Evolutionary conservation across 106 monocot species (phyloP).

Genomic region (Chionographis japonica): DNA sequence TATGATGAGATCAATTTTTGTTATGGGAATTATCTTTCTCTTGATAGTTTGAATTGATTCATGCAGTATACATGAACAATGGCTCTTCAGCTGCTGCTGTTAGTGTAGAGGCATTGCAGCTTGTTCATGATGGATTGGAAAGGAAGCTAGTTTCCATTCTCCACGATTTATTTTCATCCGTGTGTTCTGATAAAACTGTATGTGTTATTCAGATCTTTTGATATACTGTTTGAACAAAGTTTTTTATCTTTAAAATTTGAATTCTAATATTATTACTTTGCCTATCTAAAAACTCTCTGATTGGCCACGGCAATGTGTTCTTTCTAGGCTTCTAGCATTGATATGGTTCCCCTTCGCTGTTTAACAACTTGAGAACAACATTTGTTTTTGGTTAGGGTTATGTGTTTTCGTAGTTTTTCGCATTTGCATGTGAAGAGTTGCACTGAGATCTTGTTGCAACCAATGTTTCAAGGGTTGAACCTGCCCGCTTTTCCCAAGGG

Average conservation of each 20-base stretch:
- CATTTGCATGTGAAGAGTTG: no score
- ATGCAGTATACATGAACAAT: conserved; percentile 40
- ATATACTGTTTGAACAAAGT: conserved; percentile 3
- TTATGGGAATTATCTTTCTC: not conserved
- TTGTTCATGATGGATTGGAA: conserved; percentile 73
- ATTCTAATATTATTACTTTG: not conserved
- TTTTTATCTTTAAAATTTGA: not conserved
- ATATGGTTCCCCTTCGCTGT: no score
- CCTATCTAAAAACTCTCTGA: not conserved
- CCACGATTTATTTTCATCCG: conserved; percentile 38
- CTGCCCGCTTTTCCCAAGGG: no score
- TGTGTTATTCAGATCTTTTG: conserved; percentile 12
- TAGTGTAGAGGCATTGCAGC: conserved; percentile 36
- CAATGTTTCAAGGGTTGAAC: no score
- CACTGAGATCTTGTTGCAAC: no score
- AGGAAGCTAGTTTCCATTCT: conserved; percentile 45
- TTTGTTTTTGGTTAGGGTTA: no score
- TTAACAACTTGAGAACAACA: no score
- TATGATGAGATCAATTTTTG: no score
- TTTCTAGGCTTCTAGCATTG: no score
- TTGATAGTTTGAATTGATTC: conserved; percentile 11
- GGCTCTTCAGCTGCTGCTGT: conserved; percentile 27
- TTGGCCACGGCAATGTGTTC: not conserved
- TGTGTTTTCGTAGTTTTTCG: no score
- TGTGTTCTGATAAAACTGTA: conserved; percentile 60